phyloP scores from a whole-genome alignment of 148 eudicot genomes.

The Spergularia bocconei region DNA sequence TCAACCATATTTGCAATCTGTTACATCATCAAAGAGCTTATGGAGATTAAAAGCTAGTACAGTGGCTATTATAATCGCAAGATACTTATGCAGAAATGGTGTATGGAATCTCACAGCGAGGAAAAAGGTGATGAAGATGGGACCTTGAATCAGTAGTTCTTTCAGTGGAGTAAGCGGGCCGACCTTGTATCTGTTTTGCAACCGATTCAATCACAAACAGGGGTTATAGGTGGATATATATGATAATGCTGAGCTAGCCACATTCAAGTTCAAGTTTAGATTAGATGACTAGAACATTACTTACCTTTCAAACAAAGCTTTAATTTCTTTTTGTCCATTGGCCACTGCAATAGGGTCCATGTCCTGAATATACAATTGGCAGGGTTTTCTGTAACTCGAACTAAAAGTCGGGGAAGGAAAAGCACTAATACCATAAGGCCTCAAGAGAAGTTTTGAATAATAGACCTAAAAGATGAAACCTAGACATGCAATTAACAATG shows the following conservation, averaged over 20 bases:
- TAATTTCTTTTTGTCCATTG: slow-evolving; percentile 49
- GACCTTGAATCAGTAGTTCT: slow-evolving; percentile 59
- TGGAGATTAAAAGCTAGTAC: neutral
- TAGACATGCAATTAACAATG: neutral
- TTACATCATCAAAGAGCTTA: slow-evolving; percentile 10
- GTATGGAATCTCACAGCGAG: slow-evolving; percentile 63
- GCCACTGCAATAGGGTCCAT: slow-evolving; percentile 60
- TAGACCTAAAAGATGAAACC: neutral
- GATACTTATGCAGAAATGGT: neutral
- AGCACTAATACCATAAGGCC: neutral
- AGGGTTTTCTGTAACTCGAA: neutral
- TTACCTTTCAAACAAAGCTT: slow-evolving; percentile 56
- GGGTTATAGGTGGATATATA: neutral
- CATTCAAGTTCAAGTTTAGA: neutral
- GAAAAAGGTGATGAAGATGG: slow-evolving; percentile 60
- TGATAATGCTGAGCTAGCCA: neutral
- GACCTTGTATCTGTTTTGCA: slow-evolving; percentile 51
- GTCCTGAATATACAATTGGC: slow-evolving; percentile 33
- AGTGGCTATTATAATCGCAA: neutral
- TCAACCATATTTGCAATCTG: slow-evolving; percentile 79
- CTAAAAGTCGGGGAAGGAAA: neutral
- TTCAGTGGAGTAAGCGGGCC: slow-evolving; percentile 54
- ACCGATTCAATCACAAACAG: neutral
- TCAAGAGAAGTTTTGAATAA: neutral
- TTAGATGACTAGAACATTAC: slow-evolving; percentile 8